phyloP scores from a whole-genome alignment of 2,329 filamentous ascomycete genomes.

The Biscogniauxia mediterranea region DNA sequence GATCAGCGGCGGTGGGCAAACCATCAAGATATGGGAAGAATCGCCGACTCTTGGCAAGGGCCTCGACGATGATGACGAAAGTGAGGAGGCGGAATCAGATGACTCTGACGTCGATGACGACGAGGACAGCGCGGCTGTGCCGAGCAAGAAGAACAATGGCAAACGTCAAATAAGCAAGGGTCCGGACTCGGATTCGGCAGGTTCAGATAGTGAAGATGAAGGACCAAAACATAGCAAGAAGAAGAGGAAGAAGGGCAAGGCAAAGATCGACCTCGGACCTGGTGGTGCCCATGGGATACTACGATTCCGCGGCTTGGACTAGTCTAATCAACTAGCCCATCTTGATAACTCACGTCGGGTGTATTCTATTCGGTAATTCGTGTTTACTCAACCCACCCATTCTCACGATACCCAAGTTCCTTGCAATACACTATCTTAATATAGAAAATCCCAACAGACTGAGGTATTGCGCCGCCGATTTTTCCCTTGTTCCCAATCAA shows the following conservation, averaged over 20 bases:
- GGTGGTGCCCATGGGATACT: slow-evolving; percentile 52
- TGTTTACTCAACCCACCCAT: slow-evolving; percentile 8
- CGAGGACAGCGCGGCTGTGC: slow-evolving; percentile 39
- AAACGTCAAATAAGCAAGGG: slow-evolving; percentile 40
- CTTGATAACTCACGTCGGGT: slow-evolving; percentile 1
- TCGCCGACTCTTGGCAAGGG: slow-evolving; percentile 56
- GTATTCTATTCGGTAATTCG: neutral
- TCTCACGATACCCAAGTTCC: slow-evolving; percentile 22
- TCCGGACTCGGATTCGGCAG: slow-evolving; percentile 40
- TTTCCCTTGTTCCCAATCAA: too few relatives aligned
- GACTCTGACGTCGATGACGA: slow-evolving; percentile 43
- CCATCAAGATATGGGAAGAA: slow-evolving; percentile 88
- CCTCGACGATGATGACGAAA: slow-evolving; percentile 44
- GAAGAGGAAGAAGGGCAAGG: slow-evolving; percentile 45
- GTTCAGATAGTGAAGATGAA: slow-evolving; percentile 48
- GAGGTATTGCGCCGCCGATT: too few relatives aligned
- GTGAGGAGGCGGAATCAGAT: slow-evolving; percentile 41
- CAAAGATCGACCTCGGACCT: slow-evolving; percentile 42
- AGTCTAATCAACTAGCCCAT: slow-evolving; percentile 3
- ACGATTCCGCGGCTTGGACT: slow-evolving; percentile 49
- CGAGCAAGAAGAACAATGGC: slow-evolving; percentile 39
- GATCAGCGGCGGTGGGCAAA: slow-evolving; percentile 83
- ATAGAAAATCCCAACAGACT: too few relatives aligned
- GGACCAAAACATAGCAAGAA: slow-evolving; percentile 42
- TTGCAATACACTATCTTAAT: too few relatives aligned